Percentiles rank a stretch among this genome's conserved stretches.
These are phyloP conservation scores for Alternaria viburni DNA, from an alignment of 2,329 filamentous ascomycete species.

Conservation along the genomic window DNA sequence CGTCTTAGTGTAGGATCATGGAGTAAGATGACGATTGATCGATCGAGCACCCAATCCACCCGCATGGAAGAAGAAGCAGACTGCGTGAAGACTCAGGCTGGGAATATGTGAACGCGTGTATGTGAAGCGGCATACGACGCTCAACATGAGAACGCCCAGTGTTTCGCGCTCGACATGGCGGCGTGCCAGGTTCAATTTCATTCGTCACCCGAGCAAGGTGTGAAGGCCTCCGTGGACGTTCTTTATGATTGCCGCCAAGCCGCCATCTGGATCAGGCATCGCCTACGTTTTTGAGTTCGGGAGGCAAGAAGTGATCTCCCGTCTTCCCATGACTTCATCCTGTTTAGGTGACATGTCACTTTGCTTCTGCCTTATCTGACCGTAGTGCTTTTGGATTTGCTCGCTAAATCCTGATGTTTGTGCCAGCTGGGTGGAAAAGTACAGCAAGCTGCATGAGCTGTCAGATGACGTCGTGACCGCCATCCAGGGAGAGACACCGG, in stretches of 20 bases:
- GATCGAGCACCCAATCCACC: neutral
- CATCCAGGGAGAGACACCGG: neutral
- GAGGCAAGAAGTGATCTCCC: neutral
- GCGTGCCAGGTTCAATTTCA: neutral
- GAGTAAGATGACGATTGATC: neutral
- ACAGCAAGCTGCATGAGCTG: neutral
- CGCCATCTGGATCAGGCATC: slow-evolving; percentile 1
- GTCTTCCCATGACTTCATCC: neutral
- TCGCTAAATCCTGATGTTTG: neutral
- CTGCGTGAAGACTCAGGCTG: neutral
- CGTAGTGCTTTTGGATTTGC: neutral
- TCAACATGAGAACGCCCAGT: neutral
- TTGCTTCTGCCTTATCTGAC: neutral
- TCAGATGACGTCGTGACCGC: neutral
- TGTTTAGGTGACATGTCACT: neutral
- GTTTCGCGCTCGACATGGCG: neutral
- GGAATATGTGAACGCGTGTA: neutral
- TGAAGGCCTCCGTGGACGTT: neutral
- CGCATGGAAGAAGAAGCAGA: neutral
- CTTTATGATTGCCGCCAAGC: neutral
- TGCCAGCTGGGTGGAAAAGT: neutral
- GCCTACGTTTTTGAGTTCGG: neutral
- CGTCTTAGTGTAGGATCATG: neutral
- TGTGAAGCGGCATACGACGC: neutral
- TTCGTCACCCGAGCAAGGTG: neutral